A percentile compares a stretch with the other conserved stretches of the same genome.
These are phyloP conservation scores for Ilyonectria robusta DNA, from an alignment of 2,329 filamentous ascomycete genomes.

Conservation along the genomic window DNA sequence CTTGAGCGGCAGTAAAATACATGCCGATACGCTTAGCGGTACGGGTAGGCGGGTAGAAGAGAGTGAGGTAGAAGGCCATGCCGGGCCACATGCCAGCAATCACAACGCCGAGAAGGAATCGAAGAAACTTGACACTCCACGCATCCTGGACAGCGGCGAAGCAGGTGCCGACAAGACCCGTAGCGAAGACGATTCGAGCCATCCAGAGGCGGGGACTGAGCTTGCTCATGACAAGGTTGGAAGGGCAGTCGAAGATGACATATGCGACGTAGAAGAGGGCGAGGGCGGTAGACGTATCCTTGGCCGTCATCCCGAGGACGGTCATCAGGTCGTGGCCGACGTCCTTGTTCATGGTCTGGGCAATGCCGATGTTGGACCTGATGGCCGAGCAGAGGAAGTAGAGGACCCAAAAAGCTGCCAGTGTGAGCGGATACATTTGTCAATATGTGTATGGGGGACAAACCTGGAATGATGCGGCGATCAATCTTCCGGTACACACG, in stretches of 20 bases:
- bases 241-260: conserved; percentile 89
- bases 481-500: conserved; percentile 72
- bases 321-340: conserved; percentile 81
- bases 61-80: conserved; percentile 92
- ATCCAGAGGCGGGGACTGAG: conserved; percentile 92
- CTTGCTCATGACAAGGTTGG: conserved; percentile 89
- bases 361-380: conserved; percentile 90
- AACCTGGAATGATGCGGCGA: conserved; percentile 71
- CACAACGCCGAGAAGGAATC: conserved; percentile 87
- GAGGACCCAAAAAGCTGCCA: conserved; percentile 85
- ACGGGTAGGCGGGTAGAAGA: conserved; percentile 90
- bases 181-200: conserved; percentile 89
- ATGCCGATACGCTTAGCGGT: conserved; percentile 90
- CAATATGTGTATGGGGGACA: conserved; percentile 20
- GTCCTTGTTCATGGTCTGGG: conserved; percentile 90
- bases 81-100: conserved; percentile 96
- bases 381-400: conserved; percentile 96
- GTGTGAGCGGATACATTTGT: conserved; percentile 15
- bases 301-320: conserved; percentile 77
- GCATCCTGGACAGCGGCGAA: conserved; percentile 85
- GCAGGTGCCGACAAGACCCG: conserved; percentile 86
- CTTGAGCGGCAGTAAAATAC: conserved; percentile 90
- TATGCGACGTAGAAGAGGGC: conserved; percentile 95
- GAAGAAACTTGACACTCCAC: conserved; percentile 91
- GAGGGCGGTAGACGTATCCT: conserved; percentile 86